These are phyloP conservation scores for Sarocladium strictum DNA, from an alignment of 2,329 filamentous ascomycete genomes.

Conservation along the genomic window DNA sequence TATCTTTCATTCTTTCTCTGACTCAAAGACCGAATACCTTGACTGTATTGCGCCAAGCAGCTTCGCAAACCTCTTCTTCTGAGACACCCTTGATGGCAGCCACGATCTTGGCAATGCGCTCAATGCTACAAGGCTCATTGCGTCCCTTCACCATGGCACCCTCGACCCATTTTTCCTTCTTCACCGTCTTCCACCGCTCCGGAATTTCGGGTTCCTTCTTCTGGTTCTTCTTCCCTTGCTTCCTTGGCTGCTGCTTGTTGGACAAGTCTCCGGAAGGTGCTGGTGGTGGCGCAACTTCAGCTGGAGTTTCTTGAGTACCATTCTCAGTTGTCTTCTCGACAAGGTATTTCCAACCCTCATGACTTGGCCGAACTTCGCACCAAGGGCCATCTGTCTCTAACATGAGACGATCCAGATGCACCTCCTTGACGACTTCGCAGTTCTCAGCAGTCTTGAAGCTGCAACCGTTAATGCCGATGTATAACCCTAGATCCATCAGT, in stretches of 20 bases:
- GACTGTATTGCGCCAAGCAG: conserved; percentile 76
- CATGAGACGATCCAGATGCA: conserved; percentile 77
- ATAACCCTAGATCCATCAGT: conserved; percentile 72
- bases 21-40: conserved; percentile 68
- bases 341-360: conserved; percentile 73
- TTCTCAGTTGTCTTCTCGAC: conserved; percentile 31
- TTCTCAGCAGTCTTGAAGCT: conserved; percentile 94
- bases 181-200: conserved; percentile 72
- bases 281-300: conserved; percentile 13
- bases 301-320: conserved; percentile 13
- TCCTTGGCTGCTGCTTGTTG: conserved; percentile 25
- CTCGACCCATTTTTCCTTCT: conserved; percentile 91
- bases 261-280: conserved; percentile 10
- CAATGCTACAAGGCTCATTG: conserved; percentile 87
- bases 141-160: conserved; percentile 89
- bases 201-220: conserved; percentile 62
- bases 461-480: conserved; percentile 95
- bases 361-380: conserved; percentile 88
- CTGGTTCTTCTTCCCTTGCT: conserved; percentile 41
- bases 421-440: conserved; percentile 71
- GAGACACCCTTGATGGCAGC: conserved; percentile 76
- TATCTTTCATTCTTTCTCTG: conserved; percentile 14
- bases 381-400: conserved; percentile 97
- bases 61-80: conserved; percentile 79
- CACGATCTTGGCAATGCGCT: conserved; percentile 80